These are phyloP conservation scores for Populus simonii DNA, from an alignment of 345 rosid species.

Conservation along the genomic window DNA sequence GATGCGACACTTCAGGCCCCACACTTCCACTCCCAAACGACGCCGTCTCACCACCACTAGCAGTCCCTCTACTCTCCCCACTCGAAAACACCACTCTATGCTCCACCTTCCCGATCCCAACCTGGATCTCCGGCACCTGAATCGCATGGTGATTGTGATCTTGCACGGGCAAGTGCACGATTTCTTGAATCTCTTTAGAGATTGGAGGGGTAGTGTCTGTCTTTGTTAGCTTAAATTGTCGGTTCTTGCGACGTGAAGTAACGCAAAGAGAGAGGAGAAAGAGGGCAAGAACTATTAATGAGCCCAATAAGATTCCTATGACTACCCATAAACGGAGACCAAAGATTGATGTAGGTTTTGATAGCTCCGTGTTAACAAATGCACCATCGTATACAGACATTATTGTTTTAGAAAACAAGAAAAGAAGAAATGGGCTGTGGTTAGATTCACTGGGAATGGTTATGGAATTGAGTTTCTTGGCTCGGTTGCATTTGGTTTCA, in stretches of 20 bases:
- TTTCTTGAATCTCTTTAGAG: conserved; percentile 86
- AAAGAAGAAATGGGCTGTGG: neutral
- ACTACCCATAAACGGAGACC: conserved; percentile 90
- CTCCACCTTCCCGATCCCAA: conserved; percentile 82
- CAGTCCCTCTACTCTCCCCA: conserved; percentile 79
- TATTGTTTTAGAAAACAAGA: neutral
- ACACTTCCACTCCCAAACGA: conserved; percentile 61
- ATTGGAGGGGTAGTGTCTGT: conserved; percentile 52
- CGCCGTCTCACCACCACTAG: conserved; percentile 53
- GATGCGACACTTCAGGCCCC: conserved; percentile 94
- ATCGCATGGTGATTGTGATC: conserved; percentile 30
- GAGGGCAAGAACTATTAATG: conserved; percentile 72
- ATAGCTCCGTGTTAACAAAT: conserved; percentile 63
- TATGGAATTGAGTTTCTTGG: too few relatives aligned
- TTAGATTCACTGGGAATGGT: too few relatives aligned
- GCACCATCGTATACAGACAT: conserved; percentile 71
- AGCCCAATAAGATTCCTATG: conserved; percentile 80
- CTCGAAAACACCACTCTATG: conserved; percentile 88
- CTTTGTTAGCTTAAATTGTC: conserved; percentile 10
- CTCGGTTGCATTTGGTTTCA: neutral
- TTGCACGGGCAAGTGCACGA: conserved; percentile 37
- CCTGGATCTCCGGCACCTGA: conserved; percentile 70
- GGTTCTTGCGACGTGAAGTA: conserved; percentile 69
- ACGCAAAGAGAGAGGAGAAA: conserved; percentile 86
- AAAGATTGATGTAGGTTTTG: conserved; percentile 84